phyloP scores from a whole-genome alignment of 148 eudicot species.

The Nyssa sinensis region DNA sequence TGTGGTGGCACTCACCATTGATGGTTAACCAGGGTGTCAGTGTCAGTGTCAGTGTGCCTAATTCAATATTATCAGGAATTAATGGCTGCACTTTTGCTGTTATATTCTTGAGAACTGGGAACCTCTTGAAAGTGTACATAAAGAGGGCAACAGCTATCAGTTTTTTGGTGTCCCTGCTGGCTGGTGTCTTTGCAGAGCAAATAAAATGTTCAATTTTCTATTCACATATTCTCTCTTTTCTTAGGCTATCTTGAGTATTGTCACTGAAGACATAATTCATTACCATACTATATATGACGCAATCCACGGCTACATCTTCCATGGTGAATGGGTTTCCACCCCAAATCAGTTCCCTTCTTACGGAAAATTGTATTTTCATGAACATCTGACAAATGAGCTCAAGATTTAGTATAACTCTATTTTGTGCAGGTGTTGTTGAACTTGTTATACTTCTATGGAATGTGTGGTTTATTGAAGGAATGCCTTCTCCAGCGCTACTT shows the following conservation, averaged over 20 bases:
- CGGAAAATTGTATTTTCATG: neutral
- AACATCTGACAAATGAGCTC: neutral
- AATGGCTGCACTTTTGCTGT: no score
- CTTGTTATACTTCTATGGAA: slow-evolving; percentile 19
- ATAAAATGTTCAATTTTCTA: neutral
- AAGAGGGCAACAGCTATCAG: no score
- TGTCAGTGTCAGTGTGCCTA: no score
- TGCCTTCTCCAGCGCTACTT: slow-evolving; percentile 21
- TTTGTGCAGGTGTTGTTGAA: slow-evolving; percentile 15
- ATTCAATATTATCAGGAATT: no score
- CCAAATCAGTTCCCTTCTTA: neutral
- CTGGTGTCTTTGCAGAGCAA: neutral
- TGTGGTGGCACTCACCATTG: neutral
- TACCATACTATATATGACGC: no score
- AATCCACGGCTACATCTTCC: no score
- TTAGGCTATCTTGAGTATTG: neutral
- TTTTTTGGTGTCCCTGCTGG: no score
- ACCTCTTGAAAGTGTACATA: no score
- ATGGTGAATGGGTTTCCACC: neutral
- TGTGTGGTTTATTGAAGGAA: slow-evolving; percentile 19
- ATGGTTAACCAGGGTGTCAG: neutral
- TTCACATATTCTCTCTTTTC: neutral
- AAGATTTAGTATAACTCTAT: neutral
- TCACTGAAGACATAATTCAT: neutral
- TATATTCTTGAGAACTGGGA: no score